phyloP scores from a whole-genome alignment of 2,329 filamentous ascomycete species.

The Tricladium varicosporioides region DNA sequence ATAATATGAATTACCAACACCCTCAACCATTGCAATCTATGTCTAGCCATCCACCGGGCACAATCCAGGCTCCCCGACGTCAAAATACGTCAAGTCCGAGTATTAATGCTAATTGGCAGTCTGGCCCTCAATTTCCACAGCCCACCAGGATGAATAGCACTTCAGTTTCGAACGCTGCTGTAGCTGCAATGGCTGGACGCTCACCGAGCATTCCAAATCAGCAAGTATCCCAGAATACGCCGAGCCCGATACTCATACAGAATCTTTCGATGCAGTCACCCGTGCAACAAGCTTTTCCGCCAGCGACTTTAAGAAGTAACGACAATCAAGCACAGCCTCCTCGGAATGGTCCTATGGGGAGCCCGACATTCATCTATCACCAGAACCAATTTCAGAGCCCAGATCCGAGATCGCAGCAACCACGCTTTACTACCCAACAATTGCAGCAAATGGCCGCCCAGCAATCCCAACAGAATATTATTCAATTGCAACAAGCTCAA shows the following conservation, averaged over 20 bases:
- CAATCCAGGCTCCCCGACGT: background rate
- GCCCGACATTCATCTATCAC: slow-evolving; percentile 1
- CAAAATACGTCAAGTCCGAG: background rate
- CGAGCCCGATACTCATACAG: slow-evolving; percentile 25
- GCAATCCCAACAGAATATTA: slow-evolving; percentile 8
- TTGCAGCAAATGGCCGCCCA: slow-evolving; percentile 6
- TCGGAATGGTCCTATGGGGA: background rate
- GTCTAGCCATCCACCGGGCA: background rate
- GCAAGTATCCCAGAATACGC: slow-evolving; percentile 13
- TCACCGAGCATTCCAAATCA: slow-evolving; percentile 13
- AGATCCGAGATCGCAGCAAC: slow-evolving; percentile 9
- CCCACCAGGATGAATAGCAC: slow-evolving; percentile 1
- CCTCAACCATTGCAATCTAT: background rate
- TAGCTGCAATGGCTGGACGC: slow-evolving; percentile 6
- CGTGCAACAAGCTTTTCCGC: slow-evolving; percentile 12
- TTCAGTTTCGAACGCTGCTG: slow-evolving; percentile 14
- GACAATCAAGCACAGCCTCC: background rate
- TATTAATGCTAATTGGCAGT: background rate
- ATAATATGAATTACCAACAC: background rate
- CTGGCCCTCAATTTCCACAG: background rate
- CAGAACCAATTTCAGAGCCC: slow-evolving; percentile 13
- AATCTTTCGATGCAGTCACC: slow-evolving; percentile 27
- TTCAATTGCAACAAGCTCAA: slow-evolving; percentile 7
- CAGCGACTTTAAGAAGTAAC: background rate
- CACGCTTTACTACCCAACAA: slow-evolving; percentile 8